Conservation (phyloP, 1,284 basidiomycete genomes). For the Austroboletus rostrupii region DNA sequence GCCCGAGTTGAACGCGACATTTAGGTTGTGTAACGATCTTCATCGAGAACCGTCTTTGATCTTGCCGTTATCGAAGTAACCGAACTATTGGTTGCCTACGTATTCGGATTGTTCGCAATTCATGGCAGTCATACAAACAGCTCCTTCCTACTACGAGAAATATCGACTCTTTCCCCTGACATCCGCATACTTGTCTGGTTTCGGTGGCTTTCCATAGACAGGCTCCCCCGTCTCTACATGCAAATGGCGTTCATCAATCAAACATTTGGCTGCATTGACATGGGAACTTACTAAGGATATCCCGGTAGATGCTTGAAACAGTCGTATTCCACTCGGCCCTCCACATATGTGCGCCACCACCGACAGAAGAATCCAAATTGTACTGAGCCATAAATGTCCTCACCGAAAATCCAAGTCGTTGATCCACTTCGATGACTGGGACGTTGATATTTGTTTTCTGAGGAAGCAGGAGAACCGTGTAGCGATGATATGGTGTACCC, state of each 20-base stretch:
- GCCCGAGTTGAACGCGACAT: too few relatives aligned
- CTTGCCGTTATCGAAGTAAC: too few relatives aligned
- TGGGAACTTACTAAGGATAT: slow-evolving; percentile 60
- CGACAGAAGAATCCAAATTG: slow-evolving; percentile 48
- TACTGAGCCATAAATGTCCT: slow-evolving; percentile 57
- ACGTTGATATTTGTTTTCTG: slow-evolving; percentile 49
- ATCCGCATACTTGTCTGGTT: slow-evolving; percentile 55
- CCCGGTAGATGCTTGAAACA: slow-evolving; percentile 64
- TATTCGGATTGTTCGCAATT: too few relatives aligned
- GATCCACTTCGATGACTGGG: slow-evolving; percentile 33
- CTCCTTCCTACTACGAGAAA: slow-evolving; percentile 20
- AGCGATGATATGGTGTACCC: slow-evolving; percentile 85
- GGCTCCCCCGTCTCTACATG: slow-evolving; percentile 58
- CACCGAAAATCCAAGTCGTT: slow-evolving; percentile 61
- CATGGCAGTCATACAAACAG: not conserved
- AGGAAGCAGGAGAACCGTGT: slow-evolving; percentile 73
- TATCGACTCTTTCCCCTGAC: slow-evolving; percentile 56
- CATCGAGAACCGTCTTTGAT: too few relatives aligned
- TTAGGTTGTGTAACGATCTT: too few relatives aligned
- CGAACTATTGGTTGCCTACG: too few relatives aligned
- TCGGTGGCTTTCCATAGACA: slow-evolving; percentile 58
- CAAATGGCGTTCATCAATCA: slow-evolving; percentile 7
- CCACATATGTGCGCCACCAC: slow-evolving; percentile 83
- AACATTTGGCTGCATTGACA: slow-evolving; percentile 2
- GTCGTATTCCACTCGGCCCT: slow-evolving; percentile 71